A percentile compares a stretch with the other conserved stretches of the same genome.
Conservation (phyloP, 495 filamentous ascomycete species). For the Hypoxylon perforatum region DNA sequence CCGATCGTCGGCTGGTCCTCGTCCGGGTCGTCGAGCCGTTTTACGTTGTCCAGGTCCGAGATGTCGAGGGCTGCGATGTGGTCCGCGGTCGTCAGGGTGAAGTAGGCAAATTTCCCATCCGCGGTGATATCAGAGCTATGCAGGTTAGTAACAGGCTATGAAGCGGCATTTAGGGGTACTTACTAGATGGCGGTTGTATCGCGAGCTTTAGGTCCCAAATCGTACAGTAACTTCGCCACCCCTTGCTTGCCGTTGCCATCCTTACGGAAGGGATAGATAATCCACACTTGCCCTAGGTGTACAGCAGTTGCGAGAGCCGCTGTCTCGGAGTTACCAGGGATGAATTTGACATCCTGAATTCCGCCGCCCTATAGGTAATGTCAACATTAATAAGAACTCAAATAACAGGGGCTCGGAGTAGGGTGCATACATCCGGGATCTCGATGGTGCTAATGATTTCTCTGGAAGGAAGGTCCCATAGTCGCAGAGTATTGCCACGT, state of each 20-base stretch:
- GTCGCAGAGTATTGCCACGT: constrained; percentile 65
- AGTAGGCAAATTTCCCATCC: constrained; percentile 69
- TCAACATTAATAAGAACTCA: neutral
- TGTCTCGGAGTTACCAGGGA: constrained; percentile 67
- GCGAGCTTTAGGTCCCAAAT: constrained; percentile 66
- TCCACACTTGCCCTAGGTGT: constrained; percentile 70
- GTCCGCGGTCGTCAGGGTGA: constrained; percentile 70
- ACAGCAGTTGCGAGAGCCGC: constrained; percentile 72
- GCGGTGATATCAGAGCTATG: constrained; percentile 64
- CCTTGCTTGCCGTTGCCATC: constrained; percentile 65
- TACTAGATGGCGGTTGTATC: constrained; percentile 68
- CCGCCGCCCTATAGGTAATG: constrained; percentile 63
- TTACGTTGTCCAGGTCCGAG: constrained; percentile 67
- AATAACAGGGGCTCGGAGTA: too few species aligned
- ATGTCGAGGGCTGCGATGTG: constrained; percentile 74
- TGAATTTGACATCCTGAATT: constrained; percentile 75
- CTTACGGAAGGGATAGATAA: constrained; percentile 70
- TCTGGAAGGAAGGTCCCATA: constrained; percentile 65
- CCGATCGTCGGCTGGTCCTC: constrained; percentile 69
- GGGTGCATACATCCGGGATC: constrained; percentile 63
- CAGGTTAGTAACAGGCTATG: too few species aligned
- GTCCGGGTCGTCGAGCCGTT: constrained; percentile 69
- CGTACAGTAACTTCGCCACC: constrained; percentile 66
- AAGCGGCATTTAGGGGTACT: constrained; percentile 39
- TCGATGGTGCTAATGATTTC: constrained; percentile 70